A percentile compares a stretch with the other conserved stretches of the same genome.
These are phyloP conservation scores for Zangia roseola DNA, from an alignment of 768 basidiomycete species.

Conservation along the genomic window DNA sequence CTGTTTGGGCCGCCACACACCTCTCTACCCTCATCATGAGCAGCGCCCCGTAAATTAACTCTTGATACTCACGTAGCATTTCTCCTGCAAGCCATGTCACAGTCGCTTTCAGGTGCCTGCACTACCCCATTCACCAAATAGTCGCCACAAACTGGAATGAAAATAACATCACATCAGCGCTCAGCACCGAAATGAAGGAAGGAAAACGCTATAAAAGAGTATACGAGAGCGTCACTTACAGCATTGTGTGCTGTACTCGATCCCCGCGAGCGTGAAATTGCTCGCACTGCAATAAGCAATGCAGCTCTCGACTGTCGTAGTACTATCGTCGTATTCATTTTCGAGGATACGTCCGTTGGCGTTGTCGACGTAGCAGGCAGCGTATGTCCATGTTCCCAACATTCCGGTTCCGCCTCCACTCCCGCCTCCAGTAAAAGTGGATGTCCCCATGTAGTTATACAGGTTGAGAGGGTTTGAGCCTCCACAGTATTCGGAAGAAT, in stretches of 20 bases:
- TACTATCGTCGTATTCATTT: conserved; percentile 37
- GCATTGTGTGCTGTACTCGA: conserved; percentile 58
- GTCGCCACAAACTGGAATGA: conserved; percentile 66
- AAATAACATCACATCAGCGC: background rate
- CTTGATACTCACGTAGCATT: conserved; percentile 50
- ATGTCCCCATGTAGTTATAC: conserved; percentile 14
- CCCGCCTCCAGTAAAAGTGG: background rate
- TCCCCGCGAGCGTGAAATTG: conserved; percentile 65
- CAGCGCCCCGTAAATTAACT: background rate
- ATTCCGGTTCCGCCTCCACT: conserved; percentile 29
- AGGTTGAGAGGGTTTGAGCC: conserved; percentile 52
- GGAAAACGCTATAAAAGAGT: no score
- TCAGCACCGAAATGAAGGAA: background rate
- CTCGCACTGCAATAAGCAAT: conserved; percentile 52
- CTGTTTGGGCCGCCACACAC: conserved; percentile 73
- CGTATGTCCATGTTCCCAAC: conserved; percentile 56
- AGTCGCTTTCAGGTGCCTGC: conserved; percentile 45
- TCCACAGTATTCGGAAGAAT: conserved; percentile 61
- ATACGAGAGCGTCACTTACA: conserved; percentile 38
- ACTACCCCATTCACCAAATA: conserved; percentile 61
- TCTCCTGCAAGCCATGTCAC: conserved; percentile 75
- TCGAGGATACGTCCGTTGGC: conserved; percentile 61
- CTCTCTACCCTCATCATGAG: conserved; percentile 39
- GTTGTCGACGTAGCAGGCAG: conserved; percentile 72
- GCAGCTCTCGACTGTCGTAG: conserved; percentile 62